Base-by-base conservation (phyloP, 2,329 filamentous ascomycete genomes). In the Parastagonospora avenae region DNA sequence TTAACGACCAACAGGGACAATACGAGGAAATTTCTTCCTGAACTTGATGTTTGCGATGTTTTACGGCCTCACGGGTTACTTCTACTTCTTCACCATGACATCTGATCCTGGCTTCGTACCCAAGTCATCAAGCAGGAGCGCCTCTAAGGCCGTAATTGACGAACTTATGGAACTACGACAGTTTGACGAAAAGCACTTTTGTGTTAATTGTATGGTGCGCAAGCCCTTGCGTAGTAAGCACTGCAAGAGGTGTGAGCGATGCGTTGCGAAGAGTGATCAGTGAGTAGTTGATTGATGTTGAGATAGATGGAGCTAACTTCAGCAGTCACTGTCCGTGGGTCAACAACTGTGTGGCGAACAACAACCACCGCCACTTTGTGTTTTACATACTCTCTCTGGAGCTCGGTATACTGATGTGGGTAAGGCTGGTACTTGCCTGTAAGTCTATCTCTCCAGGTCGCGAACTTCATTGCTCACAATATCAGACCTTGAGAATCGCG, bases 251-350 rank as follows among this genome's bases (percentile, higher is more conserved):
- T 99, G 94, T 72, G 86, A 89, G 65, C 89, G 93, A 58, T 99
- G 94, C 72, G 90, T 99, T 46, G 92, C 93, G 47, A 96, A 95
- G 74, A 91, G 96, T 76, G 94, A 99, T 70, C 94, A 99, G 91
- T 95, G 77, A 82, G 90, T 82, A 5, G 11, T 9, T 14, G 4
- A 9, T 14, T 2, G 12, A 3, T 9, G 31, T 6, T 31, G 2
- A 16, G 1, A 10, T 38, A 35, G 4, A 36, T 36, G 7, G 32
- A 39, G 41, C 67, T 71, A 56, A 70, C 42, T 3, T 10, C 38
- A n/a, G 29, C 59, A 95, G 91, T 68, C 94, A 99, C 71, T 99
- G 94, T 68, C 94, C 94, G 0, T 99, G 94, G 94, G 90, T 97
- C 19, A 90, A 96, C 76, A 97, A 97, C 74, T 99, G 94, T 66